Base-by-base conservation (phyloP, 2,329 filamentous ascomycete genomes). In the Fusarium mexicanum region DNA sequence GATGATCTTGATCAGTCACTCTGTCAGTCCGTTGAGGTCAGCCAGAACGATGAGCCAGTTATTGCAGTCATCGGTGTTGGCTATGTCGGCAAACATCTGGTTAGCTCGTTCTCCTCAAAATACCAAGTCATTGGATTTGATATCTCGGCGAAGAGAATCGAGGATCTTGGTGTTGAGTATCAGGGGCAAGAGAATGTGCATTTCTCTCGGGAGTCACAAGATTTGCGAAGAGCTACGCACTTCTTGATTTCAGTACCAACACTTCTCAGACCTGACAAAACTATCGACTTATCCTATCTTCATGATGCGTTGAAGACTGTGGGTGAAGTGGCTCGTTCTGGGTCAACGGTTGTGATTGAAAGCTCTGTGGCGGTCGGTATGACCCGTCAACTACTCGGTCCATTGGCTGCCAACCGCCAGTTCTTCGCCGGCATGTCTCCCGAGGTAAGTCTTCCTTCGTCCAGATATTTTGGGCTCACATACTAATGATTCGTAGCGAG, bases 221-320 rank as follows among this genome's bases (percentile, higher is more conserved):
- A 83, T 13, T 80, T 88, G 24, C 65, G 72, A 6, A 64, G 71
- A 24, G 87, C 85, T 7, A 87, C 85, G 0, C 86, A 89, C 74
- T 87, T 87, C 64, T 82, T 88, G 44, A 86, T 89, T 58, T 84
- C 86, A 0, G 87, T 89, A 3, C 87, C 87, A 2, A 89, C 87
- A 0, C 81, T 87, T 1, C 81, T 89, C 3, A 79, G 79, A 7
- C 79, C 80, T 1, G 85, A 88, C 76, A 84, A 84, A 68, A 82
- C 81, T 7, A 81, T 88, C 63, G 84, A 88, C 68, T 82, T 84
- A 4, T 85, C 85, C 8, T 86, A 84, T 69, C 77, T 88, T 20
- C 76, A 80, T 24, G 83, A 80, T 58, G 87, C 86, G 5, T 78
- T 88, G n/a, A 71, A 71, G n/a, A 82, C 81, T 18, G 84, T 88